Conservation (phyloP, 768 basidiomycete species). For the Amanita molliuscula region DNA sequence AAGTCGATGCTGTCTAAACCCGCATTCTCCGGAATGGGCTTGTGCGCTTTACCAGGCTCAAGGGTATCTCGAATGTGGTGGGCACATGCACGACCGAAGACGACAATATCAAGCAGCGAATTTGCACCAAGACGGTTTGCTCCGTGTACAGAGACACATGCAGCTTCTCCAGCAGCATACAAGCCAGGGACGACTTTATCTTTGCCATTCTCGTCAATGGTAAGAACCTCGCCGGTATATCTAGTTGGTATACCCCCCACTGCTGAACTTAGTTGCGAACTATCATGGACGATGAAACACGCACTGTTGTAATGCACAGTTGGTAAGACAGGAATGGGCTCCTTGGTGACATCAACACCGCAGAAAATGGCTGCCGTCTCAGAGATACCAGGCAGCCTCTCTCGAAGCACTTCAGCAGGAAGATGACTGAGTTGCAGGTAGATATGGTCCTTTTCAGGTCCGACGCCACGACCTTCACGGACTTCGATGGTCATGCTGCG, state of each 20-base stretch:
- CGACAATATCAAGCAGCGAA: constrained; percentile 97
- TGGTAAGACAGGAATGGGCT: constrained; percentile 96
- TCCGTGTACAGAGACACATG: constrained; percentile 97
- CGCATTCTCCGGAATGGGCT: constrained; percentile 75
- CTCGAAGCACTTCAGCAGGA: constrained; percentile 90
- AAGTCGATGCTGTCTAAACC: constrained; percentile 78
- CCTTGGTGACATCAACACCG: constrained; percentile 99
- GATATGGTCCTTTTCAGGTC: constrained; percentile 96
- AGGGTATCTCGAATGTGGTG: constrained; percentile 93
- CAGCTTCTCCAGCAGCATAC: constrained; percentile 98
- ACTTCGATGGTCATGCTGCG: constrained; percentile 99
- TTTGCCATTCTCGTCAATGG: constrained; percentile 77
- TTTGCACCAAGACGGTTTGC: constrained; percentile 99
- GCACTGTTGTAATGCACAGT: constrained; percentile 98
- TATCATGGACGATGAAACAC: constrained; percentile 17
- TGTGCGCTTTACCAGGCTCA: constrained; percentile 86
- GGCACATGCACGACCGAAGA: constrained; percentile 98
- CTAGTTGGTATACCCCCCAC: constrained; percentile 99
- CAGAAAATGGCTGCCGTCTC: constrained; percentile 99
- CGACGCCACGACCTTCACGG: constrained; percentile 97
- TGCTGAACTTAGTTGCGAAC: constrained; percentile 17
- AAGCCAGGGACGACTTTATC: constrained; percentile 93
- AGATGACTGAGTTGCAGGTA: constrained; percentile 96
- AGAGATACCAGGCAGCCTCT: constrained; percentile 97
- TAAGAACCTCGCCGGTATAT: constrained; percentile 96